phyloP scores from a whole-genome alignment of 768 basidiomycete species.

The Favolaschia claudopus region DNA sequence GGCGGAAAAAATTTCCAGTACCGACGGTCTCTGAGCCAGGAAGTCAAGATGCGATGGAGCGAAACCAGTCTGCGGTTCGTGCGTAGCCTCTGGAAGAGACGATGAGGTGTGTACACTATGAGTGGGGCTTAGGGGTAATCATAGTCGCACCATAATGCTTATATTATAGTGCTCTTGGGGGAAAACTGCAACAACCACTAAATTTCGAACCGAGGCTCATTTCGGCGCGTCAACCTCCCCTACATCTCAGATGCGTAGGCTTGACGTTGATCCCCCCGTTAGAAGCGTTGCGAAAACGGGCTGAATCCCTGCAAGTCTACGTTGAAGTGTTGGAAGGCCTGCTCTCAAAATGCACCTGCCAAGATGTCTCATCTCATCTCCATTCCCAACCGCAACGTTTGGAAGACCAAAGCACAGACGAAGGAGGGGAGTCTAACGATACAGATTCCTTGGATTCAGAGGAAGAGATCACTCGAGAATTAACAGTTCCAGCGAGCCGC shows the following conservation, averaged over 20 bases:
- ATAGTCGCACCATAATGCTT: not conserved
- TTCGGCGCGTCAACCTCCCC: too few relatives aligned
- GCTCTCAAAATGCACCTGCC: constrained; percentile 18
- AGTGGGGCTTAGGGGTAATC: too few relatives aligned
- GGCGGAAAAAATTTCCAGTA: not conserved
- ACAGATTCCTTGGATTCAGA: constrained; percentile 11
- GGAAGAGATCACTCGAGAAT: constrained; percentile 22
- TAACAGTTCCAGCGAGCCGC: constrained; percentile 12
- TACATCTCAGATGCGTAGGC: too few relatives aligned
- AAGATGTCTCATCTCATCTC: constrained; percentile 14
- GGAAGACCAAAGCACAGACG: not conserved
- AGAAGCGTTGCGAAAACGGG: constrained; percentile 22
- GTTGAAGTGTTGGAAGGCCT: constrained; percentile 9
- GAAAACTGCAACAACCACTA: not conserved
- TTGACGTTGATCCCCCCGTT: too few relatives aligned
- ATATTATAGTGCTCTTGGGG: constrained; percentile 22
- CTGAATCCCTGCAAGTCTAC: constrained; percentile 16
- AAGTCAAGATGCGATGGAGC: constrained; percentile 27
- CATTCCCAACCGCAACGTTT: constrained; percentile 13
- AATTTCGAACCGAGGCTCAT: constrained; percentile 21
- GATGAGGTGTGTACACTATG: constrained; percentile 15
- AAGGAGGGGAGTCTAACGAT: constrained; percentile 11
- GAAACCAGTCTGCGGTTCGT: constrained; percentile 23
- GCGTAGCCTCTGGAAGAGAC: constrained; percentile 11
- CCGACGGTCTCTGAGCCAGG: too few relatives aligned